Evolutionary conservation across 2,329 filamentous ascomycete genomes (phyloP).

Genomic region (Monosporascus sp.): DNA sequence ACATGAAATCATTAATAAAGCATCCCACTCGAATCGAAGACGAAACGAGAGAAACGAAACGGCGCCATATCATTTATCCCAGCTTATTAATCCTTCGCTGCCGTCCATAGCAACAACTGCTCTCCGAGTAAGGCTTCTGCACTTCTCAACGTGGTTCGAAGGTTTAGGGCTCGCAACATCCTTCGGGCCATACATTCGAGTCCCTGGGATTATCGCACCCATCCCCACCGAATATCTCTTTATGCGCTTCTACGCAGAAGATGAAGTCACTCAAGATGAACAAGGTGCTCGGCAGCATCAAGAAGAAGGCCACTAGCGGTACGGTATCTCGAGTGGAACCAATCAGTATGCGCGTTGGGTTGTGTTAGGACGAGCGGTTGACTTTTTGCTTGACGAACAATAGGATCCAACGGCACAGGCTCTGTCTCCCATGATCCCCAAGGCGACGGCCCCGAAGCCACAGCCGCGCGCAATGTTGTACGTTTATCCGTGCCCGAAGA

Average conservation of each 20-base stretch:
- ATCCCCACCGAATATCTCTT: not conserved
- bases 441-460: conserved; percentile 61
- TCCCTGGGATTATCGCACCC: no score
- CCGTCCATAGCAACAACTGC: no score
- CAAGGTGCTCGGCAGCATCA: conserved; percentile 52
- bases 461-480: conserved; percentile 62
- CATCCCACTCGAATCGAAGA: no score
- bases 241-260: not conserved
- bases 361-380: conserved; percentile 3
- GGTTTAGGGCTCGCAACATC: no score
- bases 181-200: no score
- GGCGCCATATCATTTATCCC: no score
- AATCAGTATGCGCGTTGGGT: not conserved
- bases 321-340: not conserved
- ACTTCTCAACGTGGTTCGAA: no score
- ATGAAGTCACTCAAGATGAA: conserved; percentile 50
- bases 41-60: no score
- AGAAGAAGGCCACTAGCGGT: conserved; percentile 37
- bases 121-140: no score
- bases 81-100: no score
- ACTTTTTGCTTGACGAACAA: not conserved
- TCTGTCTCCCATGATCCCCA: conserved; percentile 22
- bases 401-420: not conserved
- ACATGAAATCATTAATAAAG: no score
- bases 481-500: conserved; percentile 23